Percentiles rank a stretch among this genome's conserved stretches.
Conservation (phyloP, 1,284 basidiomycete genomes). For the Mycosarcoma mackinlayi region DNA sequence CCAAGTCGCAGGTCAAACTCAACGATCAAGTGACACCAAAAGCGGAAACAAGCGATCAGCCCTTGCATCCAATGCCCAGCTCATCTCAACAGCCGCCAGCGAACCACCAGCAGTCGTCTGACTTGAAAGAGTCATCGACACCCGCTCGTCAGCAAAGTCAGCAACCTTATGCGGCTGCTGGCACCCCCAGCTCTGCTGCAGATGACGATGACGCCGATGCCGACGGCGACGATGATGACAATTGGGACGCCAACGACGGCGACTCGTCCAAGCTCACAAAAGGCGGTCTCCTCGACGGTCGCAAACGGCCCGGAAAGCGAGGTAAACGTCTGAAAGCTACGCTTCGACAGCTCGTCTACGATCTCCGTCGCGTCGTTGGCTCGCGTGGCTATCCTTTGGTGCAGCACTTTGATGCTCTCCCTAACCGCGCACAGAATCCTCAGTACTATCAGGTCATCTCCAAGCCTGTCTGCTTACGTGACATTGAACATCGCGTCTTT, state of each 20-base stretch:
- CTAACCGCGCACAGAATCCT: slow-evolving; percentile 55
- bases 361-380: slow-evolving; percentile 40
- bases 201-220: slow-evolving; percentile 41
- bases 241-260: slow-evolving; percentile 16
- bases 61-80: slow-evolving; percentile 10
- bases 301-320: slow-evolving; percentile 54
- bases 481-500: slow-evolving; percentile 57
- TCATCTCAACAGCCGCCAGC: neutral
- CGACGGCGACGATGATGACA: slow-evolving; percentile 21
- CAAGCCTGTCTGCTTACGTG: slow-evolving; percentile 55
- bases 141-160: slow-evolving; percentile 27
- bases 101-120: neutral
- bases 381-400: slow-evolving; percentile 43
- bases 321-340: slow-evolving; percentile 64
- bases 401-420: slow-evolving; percentile 60
- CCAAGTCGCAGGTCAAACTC: slow-evolving; percentile 37
- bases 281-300: slow-evolving; percentile 43
- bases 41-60: slow-evolving; percentile 13
- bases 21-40: slow-evolving; percentile 23
- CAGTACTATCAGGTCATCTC: slow-evolving; percentile 65
- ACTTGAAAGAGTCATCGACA: slow-evolving; percentile 8
- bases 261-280: slow-evolving; percentile 44
- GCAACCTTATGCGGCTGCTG: slow-evolving; percentile 27
- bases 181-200: slow-evolving; percentile 29
- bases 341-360: slow-evolving; percentile 52